Evolutionary conservation across 202 grass and related monocot species (phyloP).

Genomic region (Eragrostis tef): DNA sequence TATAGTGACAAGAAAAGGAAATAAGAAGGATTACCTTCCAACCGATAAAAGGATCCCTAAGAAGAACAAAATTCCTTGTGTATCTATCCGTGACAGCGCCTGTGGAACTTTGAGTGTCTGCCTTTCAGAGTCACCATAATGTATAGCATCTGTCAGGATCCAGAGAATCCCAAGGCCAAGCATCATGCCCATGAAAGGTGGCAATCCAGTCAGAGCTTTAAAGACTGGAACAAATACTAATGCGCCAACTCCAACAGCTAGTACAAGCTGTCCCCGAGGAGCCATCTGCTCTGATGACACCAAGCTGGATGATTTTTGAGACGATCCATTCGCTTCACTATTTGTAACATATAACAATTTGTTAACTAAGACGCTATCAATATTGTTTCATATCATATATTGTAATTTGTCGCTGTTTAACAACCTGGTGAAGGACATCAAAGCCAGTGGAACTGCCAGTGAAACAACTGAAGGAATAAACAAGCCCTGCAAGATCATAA

Average conservation of each 20-base stretch:
- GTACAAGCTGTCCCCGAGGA: conserved; percentile 87
- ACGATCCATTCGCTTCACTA: conserved; percentile 80
- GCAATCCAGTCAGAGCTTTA: conserved; percentile 81
- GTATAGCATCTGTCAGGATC: conserved; percentile 91
- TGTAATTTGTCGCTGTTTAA: conserved; percentile 46
- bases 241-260: conserved; percentile 78
- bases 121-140: conserved; percentile 79
- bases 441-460: conserved; percentile 70
- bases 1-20: background rate
- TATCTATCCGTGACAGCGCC: conserved; percentile 88
- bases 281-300: conserved; percentile 92
- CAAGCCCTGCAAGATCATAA: conserved; percentile 72
- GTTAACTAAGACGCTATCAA: conserved; percentile 25
- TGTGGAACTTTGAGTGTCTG: conserved; percentile 95
- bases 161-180: conserved; percentile 90
- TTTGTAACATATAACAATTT: conserved; percentile 38
- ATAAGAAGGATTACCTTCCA: conserved; percentile 56
- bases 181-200: conserved; percentile 89
- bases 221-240: conserved; percentile 87
- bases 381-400: conserved; percentile 34
- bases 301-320: conserved; percentile 59
- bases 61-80: conserved; percentile 92
- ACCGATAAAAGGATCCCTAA: conserved; percentile 89
- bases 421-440: conserved; percentile 94
- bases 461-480: conserved; percentile 84